Evolutionary conservation across 2,329 filamentous ascomycete species (phyloP).

Genomic region (Raffaelea deltoideospora): DNA sequence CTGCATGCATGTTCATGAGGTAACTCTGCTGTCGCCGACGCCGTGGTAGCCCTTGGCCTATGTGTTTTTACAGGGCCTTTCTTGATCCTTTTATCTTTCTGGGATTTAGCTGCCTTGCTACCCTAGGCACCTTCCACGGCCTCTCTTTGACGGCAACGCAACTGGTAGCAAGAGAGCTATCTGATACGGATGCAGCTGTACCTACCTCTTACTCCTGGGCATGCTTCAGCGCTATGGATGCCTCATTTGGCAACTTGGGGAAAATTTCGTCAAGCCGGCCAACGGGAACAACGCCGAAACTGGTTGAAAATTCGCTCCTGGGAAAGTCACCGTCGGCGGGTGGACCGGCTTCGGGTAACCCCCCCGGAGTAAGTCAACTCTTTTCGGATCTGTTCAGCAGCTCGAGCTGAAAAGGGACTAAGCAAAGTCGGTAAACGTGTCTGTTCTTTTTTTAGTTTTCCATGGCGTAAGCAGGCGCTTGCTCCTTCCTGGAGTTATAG

Average conservation of each 20-base stretch:
- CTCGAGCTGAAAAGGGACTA: constrained; percentile 35
- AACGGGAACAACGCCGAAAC: constrained; percentile 41
- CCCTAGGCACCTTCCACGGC: constrained; percentile 32
- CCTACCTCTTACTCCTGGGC: no score
- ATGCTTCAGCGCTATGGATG: not conserved
- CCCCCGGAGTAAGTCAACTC: constrained; percentile 50
- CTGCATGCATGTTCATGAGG: no score
- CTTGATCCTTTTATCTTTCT: constrained; percentile 35
- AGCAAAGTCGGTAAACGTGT: constrained; percentile 42
- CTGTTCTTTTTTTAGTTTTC: constrained; percentile 44
- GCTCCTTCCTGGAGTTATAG: no score
- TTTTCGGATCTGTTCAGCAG: constrained; percentile 48
- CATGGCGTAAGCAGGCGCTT: constrained; percentile 25
- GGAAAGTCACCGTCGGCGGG: constrained; percentile 36
- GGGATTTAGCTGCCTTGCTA: constrained; percentile 32
- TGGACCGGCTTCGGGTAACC: constrained; percentile 37
- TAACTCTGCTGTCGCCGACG: no score
- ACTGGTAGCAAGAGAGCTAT: not conserved
- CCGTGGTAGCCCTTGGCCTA: no score
- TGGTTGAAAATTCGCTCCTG: constrained; percentile 38
- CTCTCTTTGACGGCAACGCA: not conserved
- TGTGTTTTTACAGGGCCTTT: constrained; percentile 21
- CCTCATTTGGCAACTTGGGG: constrained; percentile 20
- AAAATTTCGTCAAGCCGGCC: constrained; percentile 51
- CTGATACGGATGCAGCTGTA: not conserved